Conservation (phyloP, 345 rosid genomes). For the Triadica sebifera region DNA sequence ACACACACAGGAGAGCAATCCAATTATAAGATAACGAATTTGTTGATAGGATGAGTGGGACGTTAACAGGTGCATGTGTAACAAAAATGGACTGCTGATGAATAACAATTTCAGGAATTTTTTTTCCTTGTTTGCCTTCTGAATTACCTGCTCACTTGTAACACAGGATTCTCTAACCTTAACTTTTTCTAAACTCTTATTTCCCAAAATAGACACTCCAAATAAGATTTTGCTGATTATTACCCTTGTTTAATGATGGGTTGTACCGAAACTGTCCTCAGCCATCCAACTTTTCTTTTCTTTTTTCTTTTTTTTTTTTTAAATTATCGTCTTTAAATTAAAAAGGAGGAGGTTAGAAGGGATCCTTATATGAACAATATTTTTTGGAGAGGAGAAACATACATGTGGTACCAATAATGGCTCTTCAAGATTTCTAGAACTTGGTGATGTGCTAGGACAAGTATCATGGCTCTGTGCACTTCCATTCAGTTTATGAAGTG, state of each 20-base stretch:
- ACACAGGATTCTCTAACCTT: background rate
- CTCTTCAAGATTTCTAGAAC: constrained; percentile 39
- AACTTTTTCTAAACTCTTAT: background rate
- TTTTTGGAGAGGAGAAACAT: constrained; percentile 14
- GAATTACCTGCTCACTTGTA: background rate
- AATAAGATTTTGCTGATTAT: no score
- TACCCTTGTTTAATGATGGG: background rate
- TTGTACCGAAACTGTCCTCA: background rate
- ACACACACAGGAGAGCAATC: background rate
- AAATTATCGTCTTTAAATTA: background rate
- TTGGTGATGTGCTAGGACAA: constrained; percentile 50
- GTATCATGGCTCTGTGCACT: constrained; percentile 34
- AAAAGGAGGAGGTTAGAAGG: background rate
- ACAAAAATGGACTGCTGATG: background rate
- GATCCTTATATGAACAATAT: background rate
- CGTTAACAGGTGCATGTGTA: background rate
- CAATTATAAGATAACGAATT: background rate
- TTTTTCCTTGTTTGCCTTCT: background rate
- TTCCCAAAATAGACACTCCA: background rate
- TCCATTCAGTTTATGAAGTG: constrained; percentile 52
- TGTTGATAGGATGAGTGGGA: background rate
- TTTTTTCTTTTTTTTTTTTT: no score
- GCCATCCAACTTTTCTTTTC: no score
- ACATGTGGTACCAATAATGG: constrained; percentile 54
- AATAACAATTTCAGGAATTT: background rate